phyloP scores from a whole-genome alignment of 768 basidiomycete species.

The Collybia sp. region DNA sequence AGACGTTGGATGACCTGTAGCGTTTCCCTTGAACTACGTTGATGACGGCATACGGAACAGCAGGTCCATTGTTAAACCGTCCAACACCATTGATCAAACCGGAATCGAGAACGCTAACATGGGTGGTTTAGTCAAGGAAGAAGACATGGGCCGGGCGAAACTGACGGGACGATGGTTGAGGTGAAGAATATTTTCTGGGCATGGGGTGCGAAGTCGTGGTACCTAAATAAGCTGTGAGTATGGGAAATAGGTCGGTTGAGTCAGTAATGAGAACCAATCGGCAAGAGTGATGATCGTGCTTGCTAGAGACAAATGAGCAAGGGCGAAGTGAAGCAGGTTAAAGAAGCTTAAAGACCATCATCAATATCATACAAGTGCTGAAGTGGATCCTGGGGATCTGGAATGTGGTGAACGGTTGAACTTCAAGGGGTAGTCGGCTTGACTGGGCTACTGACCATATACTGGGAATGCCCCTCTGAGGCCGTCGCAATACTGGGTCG shows the following conservation, averaged over 20 bases:
- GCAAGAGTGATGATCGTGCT: not conserved
- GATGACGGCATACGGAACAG: not conserved
- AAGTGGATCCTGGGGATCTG: not conserved
- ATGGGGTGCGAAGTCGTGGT: not conserved
- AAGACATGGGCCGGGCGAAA: not conserved
- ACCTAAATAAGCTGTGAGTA: not conserved
- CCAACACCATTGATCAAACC: not conserved
- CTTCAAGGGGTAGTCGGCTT: not conserved
- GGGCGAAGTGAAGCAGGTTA: not conserved
- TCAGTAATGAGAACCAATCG: not conserved
- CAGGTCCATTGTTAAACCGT: not conserved
- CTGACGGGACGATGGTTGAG: not conserved
- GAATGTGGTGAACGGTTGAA: not conserved
- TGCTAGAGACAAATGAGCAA: not conserved
- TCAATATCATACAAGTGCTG: not conserved
- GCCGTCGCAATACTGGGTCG: not conserved
- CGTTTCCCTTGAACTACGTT: not conserved
- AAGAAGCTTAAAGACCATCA: not conserved
- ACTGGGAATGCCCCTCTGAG: not conserved
- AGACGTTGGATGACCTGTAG: not conserved
- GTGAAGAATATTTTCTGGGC: conserved; percentile 10
- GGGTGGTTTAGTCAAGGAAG: not conserved
- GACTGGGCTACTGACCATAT: not conserved
- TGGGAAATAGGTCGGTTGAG: not conserved
- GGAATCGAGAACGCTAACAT: not conserved